Percentiles rank a stretch among this genome's conserved stretches.
phyloP scores from a whole-genome alignment of 2,329 filamentous ascomycete genomes.

The Venturia aucupariae region DNA sequence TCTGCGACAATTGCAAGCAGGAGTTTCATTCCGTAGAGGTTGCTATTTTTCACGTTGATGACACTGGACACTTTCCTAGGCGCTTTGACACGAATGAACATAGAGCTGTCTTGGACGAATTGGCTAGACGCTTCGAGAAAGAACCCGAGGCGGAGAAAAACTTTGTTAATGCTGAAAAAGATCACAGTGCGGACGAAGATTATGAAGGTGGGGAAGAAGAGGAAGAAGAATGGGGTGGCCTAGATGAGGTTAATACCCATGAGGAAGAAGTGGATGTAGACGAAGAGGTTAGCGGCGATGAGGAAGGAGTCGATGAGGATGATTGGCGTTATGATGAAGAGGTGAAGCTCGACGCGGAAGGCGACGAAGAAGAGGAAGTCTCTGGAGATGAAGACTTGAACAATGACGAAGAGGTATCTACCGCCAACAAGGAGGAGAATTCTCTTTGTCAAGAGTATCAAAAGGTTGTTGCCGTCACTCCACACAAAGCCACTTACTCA shows the following conservation, averaged over 20 bases:
- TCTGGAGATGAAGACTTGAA: neutral
- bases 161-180: neutral
- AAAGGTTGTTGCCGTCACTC: neutral
- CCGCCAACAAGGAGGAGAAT: neutral
- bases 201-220: neutral
- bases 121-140: neutral
- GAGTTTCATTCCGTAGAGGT: neutral
- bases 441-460: neutral
- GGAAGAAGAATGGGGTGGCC: too few species aligned
- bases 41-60: neutral
- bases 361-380: neutral
- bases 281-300: neutral
- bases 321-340: neutral
- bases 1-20: neutral
- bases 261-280: too few species aligned
- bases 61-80: neutral
- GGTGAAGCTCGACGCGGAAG: neutral
- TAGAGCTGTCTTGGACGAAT: neutral
- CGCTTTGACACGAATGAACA: neutral
- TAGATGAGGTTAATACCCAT: too few species aligned
- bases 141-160: neutral
- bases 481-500: neutral
- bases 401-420: neutral
- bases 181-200: neutral
- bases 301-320: neutral